phyloP scores from a whole-genome alignment of 495 filamentous ascomycete genomes.

The Tuber umbilicatum region DNA sequence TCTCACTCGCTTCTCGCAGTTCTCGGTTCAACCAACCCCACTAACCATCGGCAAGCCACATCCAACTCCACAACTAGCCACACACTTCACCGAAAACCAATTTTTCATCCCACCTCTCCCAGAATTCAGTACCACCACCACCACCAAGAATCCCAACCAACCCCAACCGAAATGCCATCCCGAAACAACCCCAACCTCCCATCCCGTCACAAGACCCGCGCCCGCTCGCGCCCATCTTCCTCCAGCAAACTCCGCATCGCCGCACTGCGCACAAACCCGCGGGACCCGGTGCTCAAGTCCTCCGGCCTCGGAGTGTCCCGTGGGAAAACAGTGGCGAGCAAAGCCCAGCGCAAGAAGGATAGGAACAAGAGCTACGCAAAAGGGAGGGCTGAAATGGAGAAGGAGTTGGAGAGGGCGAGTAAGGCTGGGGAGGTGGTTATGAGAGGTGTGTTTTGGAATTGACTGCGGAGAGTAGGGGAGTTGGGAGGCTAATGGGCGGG shows the following conservation, averaged over 20 bases:
- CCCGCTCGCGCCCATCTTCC: conserved; percentile 21
- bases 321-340: conserved; percentile 14
- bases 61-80: neutral
- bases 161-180: conserved; percentile 24
- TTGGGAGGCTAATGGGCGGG: conserved; percentile 1
- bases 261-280: conserved; percentile 7
- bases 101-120: neutral
- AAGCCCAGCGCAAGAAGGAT: conserved; percentile 20
- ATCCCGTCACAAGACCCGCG: conserved; percentile 23
- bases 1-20: neutral
- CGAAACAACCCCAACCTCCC: conserved; percentile 34
- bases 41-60: neutral
- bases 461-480: neutral
- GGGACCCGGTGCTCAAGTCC: conserved; percentile 10
- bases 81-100: neutral
- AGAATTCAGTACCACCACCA: neutral
- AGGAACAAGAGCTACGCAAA: conserved; percentile 21
- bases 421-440: conserved; percentile 39
- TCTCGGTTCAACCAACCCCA: neutral
- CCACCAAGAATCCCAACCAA: neutral
- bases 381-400: conserved; percentile 19
- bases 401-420: conserved; percentile 23
- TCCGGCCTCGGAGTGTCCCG: conserved; percentile 20
- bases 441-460: conserved; percentile 26
- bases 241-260: conserved; percentile 8